Base-by-base conservation (phyloP, 1,284 basidiomycete genomes). In the Malassezia slooffiae region DNA sequence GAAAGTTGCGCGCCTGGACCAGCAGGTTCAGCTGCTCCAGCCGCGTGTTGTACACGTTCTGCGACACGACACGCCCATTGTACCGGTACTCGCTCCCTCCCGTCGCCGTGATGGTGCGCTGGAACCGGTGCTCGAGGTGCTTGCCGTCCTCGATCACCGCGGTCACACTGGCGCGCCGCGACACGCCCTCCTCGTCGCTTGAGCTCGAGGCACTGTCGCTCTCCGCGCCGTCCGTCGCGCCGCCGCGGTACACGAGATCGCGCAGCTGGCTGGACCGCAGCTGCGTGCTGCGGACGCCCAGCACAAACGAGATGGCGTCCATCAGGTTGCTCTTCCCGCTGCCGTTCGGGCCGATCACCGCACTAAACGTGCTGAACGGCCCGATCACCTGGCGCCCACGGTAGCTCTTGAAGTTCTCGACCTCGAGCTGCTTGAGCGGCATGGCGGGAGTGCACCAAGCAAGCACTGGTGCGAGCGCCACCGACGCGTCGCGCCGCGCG, bases 241-340 rank as follows among this genome's bases (percentile, higher is more conserved):
- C n/a, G n/a, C n/a, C n/a, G n/a, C 91, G 83, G 72, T 95, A 97
- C 10, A 99, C 85, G 33, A 97, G 76, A 70, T 97, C 93, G 60
- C 84, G 87, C 24, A 97, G 76, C 61, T 96, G 89, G 38, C 85
- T 86, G 59, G 85, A 88, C 34, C 93, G 79, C 17, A 99, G 77
- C 59, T 96, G 88, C 1, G 82, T 83, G 43, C 85, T 88, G 73
- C 90, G 88, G 35, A 97, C 84, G 23, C 93, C 91, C 8, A 99
- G 80, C 5, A 97, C 93, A 69, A 97, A 97, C 3, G 93, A 97
- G 58, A 99, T 95, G 43, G 93, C 93, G 70, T 99, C 93, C 93
- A 97, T 97, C 52, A 97, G 79, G 70, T 99, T 99, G 26, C 87
- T 91, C 71, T 99, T 97, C 54, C 93, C 93, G 3, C 90, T 89